Evolutionary conservation across 2,329 filamentous ascomycete genomes (phyloP), one percentile per base, ranked within the genome.

Genomic region (Macrophomina phaseolina): DNA sequence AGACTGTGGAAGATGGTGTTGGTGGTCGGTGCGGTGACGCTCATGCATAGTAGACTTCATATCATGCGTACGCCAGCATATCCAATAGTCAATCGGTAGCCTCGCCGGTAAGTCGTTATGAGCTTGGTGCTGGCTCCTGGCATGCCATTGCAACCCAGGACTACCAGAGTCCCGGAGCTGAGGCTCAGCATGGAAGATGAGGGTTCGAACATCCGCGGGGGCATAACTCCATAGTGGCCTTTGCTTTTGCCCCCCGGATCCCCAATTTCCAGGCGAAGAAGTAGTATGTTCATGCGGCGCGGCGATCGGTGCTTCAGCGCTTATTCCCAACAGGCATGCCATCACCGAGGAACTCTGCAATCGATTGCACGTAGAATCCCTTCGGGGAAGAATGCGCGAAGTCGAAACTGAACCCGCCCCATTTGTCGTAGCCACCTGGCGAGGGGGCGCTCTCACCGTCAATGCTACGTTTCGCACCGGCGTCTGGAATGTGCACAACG

Each of bases 301-400:
- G 12, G n/a, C 12, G 30, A 28, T 14, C 5, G 1, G 34, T 38
- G 5, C 32, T 34, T 62, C 58, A 62, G 45, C 58, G 30, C 42
- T 36, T 32, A 9, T 42, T 40, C 3, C n/a, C 28, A 16, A 23
- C 23, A 11, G 56, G 56, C 28, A 18, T 48, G 45, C 30, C n/a
- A n/a, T 62, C 58, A 16, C 58, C 45, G 6, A 62, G 58, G 5
- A 62, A 62, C 6, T 62, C 58, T n/a, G 46, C 58, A 9, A 62
- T 62, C 11, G 58, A 62, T 11, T 45, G 42, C 9, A 62, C 58
- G 46, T 62, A 62, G 34, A 62, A 62, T 16, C 58, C 58, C n/a
- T 62, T 62, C 32, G 58, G 58, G 30, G 58, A 62, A 8, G 16
- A 28, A 9, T 49, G 42, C n/a, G 58, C 32, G 18, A n/a, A 38